Percentiles rank a stretch among this genome's conserved stretches.
Conservation (phyloP, 2,329 filamentous ascomycete genomes). For the Bertia moriformis region DNA sequence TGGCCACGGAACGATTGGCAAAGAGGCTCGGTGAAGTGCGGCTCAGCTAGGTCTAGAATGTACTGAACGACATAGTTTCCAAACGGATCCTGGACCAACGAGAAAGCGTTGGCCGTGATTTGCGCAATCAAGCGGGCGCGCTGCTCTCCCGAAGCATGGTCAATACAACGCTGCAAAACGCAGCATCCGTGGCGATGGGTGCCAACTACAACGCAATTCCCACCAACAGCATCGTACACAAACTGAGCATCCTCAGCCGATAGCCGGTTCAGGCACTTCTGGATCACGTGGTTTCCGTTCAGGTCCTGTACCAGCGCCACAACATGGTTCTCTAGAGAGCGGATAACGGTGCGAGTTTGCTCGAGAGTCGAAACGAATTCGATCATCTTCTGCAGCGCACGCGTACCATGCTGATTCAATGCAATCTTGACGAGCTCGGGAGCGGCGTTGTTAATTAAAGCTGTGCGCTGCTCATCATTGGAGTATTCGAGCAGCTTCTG, state of each 20-base stretch:
- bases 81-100: slow-evolving; percentile 88
- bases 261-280: slow-evolving; percentile 96
- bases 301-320: slow-evolving; percentile 93
- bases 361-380: slow-evolving; percentile 78
- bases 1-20: slow-evolving; percentile 65
- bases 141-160: slow-evolving; percentile 82
- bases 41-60: slow-evolving; percentile 85
- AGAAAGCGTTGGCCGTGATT: slow-evolving; percentile 78
- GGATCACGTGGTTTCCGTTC: slow-evolving; percentile 97
- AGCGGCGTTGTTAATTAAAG: slow-evolving; percentile 78
- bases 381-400: slow-evolving; percentile 98
- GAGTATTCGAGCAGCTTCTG: slow-evolving; percentile 95
- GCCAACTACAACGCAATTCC: slow-evolving; percentile 75
- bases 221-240: slow-evolving; percentile 88
- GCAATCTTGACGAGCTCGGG: slow-evolving; percentile 83
- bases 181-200: slow-evolving; percentile 97
- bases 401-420: slow-evolving; percentile 90
- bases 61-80: slow-evolving; percentile 99
- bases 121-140: slow-evolving; percentile 73
- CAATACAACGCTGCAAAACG: slow-evolving; percentile 93
- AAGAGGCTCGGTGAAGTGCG: slow-evolving; percentile 75
- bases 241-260: slow-evolving; percentile 75
- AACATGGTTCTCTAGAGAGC: slow-evolving; percentile 68
- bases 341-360: slow-evolving; percentile 78
- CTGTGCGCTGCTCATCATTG: slow-evolving; percentile 86